Percentiles rank a stretch among this genome's conserved stretches.
Conservation (phyloP, 1,284 basidiomycete species). For the Ustilago trichophora region DNA sequence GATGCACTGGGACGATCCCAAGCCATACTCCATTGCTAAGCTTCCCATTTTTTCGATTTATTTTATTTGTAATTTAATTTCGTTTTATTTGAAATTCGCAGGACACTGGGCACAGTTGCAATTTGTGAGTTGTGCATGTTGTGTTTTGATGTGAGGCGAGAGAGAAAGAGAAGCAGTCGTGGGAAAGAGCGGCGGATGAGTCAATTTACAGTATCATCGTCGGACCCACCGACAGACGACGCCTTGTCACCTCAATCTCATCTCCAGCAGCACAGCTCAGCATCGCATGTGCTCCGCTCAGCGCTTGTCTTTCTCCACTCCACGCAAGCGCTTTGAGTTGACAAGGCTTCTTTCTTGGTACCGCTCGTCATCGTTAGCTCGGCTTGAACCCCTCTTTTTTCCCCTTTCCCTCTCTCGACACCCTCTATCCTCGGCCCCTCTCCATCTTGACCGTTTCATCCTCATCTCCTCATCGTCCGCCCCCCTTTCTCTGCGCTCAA, state of each 20-base stretch:
- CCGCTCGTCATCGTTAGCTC: conserved; percentile 11
- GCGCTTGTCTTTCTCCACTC: background rate
- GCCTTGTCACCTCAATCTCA: too few species aligned
- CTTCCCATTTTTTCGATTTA: background rate
- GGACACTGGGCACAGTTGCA: too few species aligned
- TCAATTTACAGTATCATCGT: conserved; percentile 9
- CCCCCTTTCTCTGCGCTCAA: background rate
- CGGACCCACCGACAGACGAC: conserved; percentile 12
- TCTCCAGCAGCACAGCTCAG: background rate
- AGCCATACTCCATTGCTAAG: background rate
- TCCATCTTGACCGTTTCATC: too few species aligned
- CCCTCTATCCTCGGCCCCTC: background rate
- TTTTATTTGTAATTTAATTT: background rate
- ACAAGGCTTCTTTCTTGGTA: conserved; percentile 3
- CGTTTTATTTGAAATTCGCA: background rate
- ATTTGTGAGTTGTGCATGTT: too few species aligned
- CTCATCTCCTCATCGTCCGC: too few species aligned
- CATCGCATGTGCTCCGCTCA: background rate
- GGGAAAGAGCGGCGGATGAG: conserved; percentile 10
- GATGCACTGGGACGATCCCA: background rate
- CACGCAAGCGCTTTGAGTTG: background rate
- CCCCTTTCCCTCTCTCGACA: background rate
- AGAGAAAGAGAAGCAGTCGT: background rate
- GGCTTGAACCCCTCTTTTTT: conserved; percentile 3
- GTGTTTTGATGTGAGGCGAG: background rate